phyloP scores from a whole-genome alignment of 352 stramenopile genomes.

The Globisporangium irregulare region DNA sequence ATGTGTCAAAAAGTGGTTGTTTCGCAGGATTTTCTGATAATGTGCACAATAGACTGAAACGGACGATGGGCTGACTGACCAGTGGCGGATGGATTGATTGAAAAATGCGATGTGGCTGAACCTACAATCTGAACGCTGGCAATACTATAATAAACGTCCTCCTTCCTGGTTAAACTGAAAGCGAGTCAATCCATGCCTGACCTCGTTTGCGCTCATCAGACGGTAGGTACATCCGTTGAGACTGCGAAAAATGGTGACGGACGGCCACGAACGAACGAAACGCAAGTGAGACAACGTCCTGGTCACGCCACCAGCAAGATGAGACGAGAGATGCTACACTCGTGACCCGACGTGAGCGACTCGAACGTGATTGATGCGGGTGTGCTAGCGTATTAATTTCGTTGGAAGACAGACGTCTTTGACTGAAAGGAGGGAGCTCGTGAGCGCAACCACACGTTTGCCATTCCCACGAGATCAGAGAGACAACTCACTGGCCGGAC shows the following conservation, averaged over 20 bases:
- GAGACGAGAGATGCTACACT: neutral
- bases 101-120: neutral
- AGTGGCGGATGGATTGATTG: too few species aligned
- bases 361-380: neutral
- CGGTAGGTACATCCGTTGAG: neutral
- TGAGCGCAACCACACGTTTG: neutral
- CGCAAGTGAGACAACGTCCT: neutral
- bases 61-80: neutral
- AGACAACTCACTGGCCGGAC: neutral
- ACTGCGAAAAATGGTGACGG: neutral
- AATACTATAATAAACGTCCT: neutral
- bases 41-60: neutral
- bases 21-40: neutral
- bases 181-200: too few species aligned
- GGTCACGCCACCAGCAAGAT: neutral
- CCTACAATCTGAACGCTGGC: neutral
- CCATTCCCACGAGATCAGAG: neutral
- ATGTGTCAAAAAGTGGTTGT: neutral
- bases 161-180: too few species aligned
- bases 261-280: neutral
- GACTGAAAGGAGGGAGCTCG: neutral
- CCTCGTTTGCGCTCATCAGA: neutral
- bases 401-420: too few species aligned
- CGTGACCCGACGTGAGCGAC: neutral
- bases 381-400: too few species aligned